Evolutionary conservation across 352 stramenopile genomes (phyloP), one percentile per base, ranked within the genome.

Genomic region (Pythium apleroticum): DNA sequence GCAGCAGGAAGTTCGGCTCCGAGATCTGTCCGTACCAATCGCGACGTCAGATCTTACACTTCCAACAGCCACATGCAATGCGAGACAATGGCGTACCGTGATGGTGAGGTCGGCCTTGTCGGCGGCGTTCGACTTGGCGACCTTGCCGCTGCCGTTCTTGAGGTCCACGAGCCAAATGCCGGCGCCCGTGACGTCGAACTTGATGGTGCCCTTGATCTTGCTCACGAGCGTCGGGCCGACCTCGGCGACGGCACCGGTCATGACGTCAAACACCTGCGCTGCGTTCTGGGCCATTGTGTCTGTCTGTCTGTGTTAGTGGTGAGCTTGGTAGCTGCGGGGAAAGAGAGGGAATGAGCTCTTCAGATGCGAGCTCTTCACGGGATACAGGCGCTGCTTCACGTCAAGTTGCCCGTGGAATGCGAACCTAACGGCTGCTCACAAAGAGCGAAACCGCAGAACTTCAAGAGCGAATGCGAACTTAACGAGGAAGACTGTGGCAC

Each of bases 21-120:
- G 80, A 80, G 63, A 94, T 72, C 76, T 84, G 37, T 39, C 50
- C 53, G 58, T 14, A 12, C 46, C 20, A 31, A 33, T 31, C 8
- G 24, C 14, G 27, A 56, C 7, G 19, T 41, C 15, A 41, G 33
- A 41, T 46, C 37, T 22, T 4, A 14, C 39, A 31, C 22, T 39
- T 22, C 10, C 25, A 53, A 9, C 30, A 33, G 30, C 41, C 6
- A 53, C 6, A 63, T 63, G 20, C 11, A 22, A 24, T 14, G 31
- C 54, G 11, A 28, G 6, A 6, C 2, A n/a, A 46, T 46, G 15
- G 27, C 63, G 58, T 45, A 84, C 76, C 58, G 77, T 82, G 69
- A 93, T 90, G 61, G 79, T 89, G 46, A 93, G 69, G 52, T 93
- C 81, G n/a, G 80, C 74, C 71, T 90, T 90, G 58, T 89, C 82